Evolutionary conservation across 164 flowering plant species (phyloP).

Genomic region (Stephania japonica): DNA sequence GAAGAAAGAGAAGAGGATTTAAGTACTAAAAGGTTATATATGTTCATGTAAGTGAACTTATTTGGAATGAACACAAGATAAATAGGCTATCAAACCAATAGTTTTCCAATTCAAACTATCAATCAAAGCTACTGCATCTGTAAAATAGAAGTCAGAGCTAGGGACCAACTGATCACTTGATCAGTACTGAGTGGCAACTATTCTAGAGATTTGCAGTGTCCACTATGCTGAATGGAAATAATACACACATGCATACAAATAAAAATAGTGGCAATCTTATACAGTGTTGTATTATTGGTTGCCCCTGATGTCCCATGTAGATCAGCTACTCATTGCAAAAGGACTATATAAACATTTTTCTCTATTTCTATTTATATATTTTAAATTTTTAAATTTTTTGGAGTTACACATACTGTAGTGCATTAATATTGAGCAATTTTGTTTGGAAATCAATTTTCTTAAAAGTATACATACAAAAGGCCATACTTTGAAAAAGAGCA

Average conservation of each 20-base stretch:
- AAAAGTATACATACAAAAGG: background rate
- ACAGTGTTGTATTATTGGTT: too few species aligned
- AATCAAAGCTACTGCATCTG: background rate
- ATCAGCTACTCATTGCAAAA: background rate
- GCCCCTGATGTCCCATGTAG: too few species aligned
- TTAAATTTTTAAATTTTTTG: too few species aligned
- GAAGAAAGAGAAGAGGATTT: background rate
- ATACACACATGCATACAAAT: too few species aligned
- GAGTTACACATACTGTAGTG: too few species aligned
- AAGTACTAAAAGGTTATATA: too few species aligned
- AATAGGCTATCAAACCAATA: too few species aligned
- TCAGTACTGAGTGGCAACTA: background rate
- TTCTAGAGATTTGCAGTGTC: background rate
- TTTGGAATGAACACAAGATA: too few species aligned
- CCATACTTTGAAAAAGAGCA: background rate
- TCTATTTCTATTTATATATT: too few species aligned
- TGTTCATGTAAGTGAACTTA: too few species aligned
- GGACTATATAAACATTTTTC: background rate
- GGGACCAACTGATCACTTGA: background rate
- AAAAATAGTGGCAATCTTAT: background rate
- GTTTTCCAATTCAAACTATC: background rate
- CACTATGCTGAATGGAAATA: background rate
- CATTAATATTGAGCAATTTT: too few species aligned
- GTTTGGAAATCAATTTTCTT: too few species aligned
- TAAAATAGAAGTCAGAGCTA: background rate